These are phyloP conservation scores for Abrus precatorius DNA, from an alignment of 306 rosid species.

Conservation along the genomic window DNA sequence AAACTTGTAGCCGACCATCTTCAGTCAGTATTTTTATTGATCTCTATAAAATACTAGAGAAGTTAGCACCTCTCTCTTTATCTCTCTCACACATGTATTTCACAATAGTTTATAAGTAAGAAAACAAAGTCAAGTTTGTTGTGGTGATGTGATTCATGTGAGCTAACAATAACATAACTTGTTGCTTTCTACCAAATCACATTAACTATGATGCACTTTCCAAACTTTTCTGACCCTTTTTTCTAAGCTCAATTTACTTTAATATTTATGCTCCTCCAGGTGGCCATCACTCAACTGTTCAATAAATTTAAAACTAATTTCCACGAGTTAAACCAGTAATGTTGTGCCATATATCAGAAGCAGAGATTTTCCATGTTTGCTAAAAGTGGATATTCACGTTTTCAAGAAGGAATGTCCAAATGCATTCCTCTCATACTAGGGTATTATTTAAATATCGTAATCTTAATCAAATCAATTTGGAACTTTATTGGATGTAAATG, in stretches of 20 bases:
- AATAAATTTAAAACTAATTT: constrained; percentile 26
- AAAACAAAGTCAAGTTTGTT: constrained; percentile 47
- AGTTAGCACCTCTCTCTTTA: background rate
- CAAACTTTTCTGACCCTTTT: constrained; percentile 21
- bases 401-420: constrained; percentile 45
- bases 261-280: constrained; percentile 47
- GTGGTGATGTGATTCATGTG: constrained; percentile 53
- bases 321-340: constrained; percentile 28
- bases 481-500: constrained; percentile 9
- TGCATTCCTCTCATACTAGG: constrained; percentile 33
- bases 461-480: constrained; percentile 45
- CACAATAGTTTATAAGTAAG: constrained; percentile 39
- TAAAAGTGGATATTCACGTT: constrained; percentile 45
- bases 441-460: constrained; percentile 11
- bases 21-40: constrained; percentile 7
- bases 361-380: constrained; percentile 17
- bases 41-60: constrained; percentile 18
- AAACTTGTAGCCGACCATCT: constrained; percentile 47
- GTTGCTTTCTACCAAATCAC: constrained; percentile 53
- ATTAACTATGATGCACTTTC: constrained; percentile 44
- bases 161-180: constrained; percentile 38
- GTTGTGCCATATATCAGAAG: constrained; percentile 45
- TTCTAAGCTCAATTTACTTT: constrained; percentile 24
- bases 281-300: constrained; percentile 39
- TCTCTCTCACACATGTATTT: constrained; percentile 28